Evolutionary conservation across 495 filamentous ascomycete species (phyloP).

Genomic region (Hyaloscypha variabilis): DNA sequence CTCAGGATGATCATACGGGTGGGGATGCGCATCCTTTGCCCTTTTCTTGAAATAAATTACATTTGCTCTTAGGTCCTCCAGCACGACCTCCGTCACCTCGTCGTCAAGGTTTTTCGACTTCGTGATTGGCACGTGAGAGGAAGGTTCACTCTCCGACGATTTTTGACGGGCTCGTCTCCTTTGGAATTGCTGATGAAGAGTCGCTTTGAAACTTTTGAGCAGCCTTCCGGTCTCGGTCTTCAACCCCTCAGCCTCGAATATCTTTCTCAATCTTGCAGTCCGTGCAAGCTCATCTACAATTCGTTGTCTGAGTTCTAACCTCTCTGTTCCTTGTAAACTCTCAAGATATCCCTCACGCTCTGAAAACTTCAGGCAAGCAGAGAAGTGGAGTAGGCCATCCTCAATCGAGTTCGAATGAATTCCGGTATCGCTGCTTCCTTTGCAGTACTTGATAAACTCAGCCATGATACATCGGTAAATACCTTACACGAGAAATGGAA

Average conservation of each 20-base stretch:
- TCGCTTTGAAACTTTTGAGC: not conserved
- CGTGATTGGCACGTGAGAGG: not conserved
- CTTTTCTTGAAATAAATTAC: not conserved
- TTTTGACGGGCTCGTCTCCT: not conserved
- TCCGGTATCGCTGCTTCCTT: not conserved
- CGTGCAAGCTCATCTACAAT: not conserved
- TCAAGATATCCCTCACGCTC: not conserved
- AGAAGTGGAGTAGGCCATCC: not conserved
- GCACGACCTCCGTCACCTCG: not conserved
- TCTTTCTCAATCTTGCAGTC: not conserved
- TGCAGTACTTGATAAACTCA: no score
- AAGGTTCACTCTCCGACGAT: not conserved
- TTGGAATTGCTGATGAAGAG: not conserved
- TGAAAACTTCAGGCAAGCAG: constrained; percentile 1
- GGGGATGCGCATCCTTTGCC: not conserved
- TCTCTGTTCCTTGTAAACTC: not conserved
- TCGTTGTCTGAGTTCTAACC: not conserved
- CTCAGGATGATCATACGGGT: constrained; percentile 22
- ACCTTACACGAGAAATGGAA: no score
- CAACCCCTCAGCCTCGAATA: not conserved
- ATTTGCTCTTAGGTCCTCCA: not conserved
- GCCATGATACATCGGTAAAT: no score
- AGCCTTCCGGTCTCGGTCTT: not conserved
- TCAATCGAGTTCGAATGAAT: not conserved
- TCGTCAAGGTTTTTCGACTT: not conserved